phyloP scores from a whole-genome alignment of 225 moss, liverwort and hornwort species.

The Thuidium tamariscinum region DNA sequence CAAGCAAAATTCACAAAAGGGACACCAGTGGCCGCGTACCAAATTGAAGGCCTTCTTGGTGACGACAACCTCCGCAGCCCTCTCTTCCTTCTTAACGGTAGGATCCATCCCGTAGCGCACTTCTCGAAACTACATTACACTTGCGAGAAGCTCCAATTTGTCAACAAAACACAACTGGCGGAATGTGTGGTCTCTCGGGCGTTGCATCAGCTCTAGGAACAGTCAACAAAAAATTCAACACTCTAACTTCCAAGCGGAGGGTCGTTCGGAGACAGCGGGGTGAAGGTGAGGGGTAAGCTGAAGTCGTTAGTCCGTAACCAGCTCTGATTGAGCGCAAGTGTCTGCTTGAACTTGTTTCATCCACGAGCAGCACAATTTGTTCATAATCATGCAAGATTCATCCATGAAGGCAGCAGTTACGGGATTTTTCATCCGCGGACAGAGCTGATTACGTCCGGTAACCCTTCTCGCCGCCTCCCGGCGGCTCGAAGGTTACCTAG shows the following conservation, averaged over 20 bases:
- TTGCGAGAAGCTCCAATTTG: not conserved
- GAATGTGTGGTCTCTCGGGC: not conserved
- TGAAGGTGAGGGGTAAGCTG: too few species aligned
- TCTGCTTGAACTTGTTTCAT: too few species aligned
- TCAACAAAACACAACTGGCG: not conserved
- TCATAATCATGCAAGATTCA: too few species aligned
- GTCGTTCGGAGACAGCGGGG: not conserved
- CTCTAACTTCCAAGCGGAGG: not conserved
- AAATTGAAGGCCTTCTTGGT: slow-evolving; percentile 23
- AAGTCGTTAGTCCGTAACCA: too few species aligned
- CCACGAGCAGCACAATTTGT: too few species aligned
- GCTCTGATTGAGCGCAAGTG: too few species aligned
- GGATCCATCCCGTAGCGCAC: not conserved
- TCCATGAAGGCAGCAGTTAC: too few species aligned
- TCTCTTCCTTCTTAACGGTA: not conserved
- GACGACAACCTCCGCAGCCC: slow-evolving; percentile 10
- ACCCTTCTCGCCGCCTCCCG: too few species aligned
- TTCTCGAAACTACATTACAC: not conserved
- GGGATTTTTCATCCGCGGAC: too few species aligned
- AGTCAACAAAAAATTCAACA: not conserved
- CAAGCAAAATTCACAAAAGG: not conserved
- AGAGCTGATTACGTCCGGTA: too few species aligned
- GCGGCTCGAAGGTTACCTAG: not conserved
- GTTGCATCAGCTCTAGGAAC: not conserved
- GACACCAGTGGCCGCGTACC: not conserved